Base-by-base conservation (phyloP, 805 yeast species). In the Grigorovia transvaalensis region DNA sequence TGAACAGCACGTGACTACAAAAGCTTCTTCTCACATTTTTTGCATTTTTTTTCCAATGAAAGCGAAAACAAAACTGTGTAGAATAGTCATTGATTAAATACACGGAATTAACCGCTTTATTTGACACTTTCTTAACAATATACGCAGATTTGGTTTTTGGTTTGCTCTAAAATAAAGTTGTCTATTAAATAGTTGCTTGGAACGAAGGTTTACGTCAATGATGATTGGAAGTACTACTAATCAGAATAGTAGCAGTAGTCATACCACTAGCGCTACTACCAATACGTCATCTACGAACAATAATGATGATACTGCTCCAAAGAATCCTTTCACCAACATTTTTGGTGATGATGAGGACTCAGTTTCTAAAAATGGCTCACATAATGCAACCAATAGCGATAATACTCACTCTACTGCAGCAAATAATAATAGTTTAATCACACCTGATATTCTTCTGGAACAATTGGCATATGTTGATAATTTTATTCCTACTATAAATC, bases 381-480 rank as follows among this genome's bases (percentile, higher is more conserved):
- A 23, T 23, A 44, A n/a, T 6, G 7, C 8, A 18, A 27, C 38
- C 6, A 42, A 12, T 7, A 38, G 44, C 30, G 35, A 46, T 18
- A 41, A 44, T 33, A 48, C 43, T 17, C 45, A 52, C 46, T 44
- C 33, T 29, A 49, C 51, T 38, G 56, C 64, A 3, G 11, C 42
- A 9, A 47, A n/a, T 8, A 30, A 30, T 17, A 45, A 45, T 9
- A 35, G 49, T 17, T 46, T 53, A 44, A 44, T 52, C 2, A 56
- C 59, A 4, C 74, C 77, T 1, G 71, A 69, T 43, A 74, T 74
- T 3, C 59, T 85, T 27, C 63, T 85, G 51, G 95, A 85, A 62
- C 95, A 85, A 70, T 71, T 85, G 52, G 90, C 86, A 2, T 85
- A 84, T 59, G 86, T 85, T 40, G 95, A 85, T 63, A 84, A 83